Evolutionary conservation across 2,329 filamentous ascomycete species (phyloP).

Genomic region (Sporothrix pallida): DNA sequence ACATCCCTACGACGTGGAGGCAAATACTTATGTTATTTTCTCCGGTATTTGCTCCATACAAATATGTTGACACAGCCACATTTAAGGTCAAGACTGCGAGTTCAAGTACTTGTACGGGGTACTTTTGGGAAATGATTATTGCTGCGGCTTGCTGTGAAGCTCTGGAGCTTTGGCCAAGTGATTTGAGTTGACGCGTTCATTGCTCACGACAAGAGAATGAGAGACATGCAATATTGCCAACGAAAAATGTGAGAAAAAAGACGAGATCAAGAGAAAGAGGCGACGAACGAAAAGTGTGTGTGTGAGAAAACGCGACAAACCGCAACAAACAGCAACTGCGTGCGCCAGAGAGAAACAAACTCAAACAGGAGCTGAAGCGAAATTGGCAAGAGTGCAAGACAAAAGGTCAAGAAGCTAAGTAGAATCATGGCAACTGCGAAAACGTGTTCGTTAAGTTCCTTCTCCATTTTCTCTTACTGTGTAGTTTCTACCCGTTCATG

Average conservation of each 20-base stretch:
- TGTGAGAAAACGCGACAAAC: neutral
- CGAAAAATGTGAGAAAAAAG: neutral
- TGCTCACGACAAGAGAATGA: neutral
- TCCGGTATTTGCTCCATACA: neutral
- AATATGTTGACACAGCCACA: neutral
- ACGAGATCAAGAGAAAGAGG: too few relatives aligned
- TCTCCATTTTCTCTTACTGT: neutral
- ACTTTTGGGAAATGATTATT: neutral
- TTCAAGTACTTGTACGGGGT: neutral
- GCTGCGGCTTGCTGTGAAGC: neutral
- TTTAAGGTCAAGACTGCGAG: neutral
- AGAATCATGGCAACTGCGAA: neutral
- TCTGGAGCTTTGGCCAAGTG: neutral
- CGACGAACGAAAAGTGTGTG: too few relatives aligned
- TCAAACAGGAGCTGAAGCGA: constrained; percentile 15
- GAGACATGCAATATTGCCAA: neutral
- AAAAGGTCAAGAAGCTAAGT: neutral
- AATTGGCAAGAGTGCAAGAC: neutral
- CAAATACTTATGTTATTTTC: neutral
- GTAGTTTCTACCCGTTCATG: neutral
- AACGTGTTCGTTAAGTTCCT: neutral
- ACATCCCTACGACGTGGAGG: neutral
- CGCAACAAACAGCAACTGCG: too few relatives aligned
- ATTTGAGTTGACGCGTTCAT: neutral
- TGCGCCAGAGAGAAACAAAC: constrained; percentile 11